Evolutionary conservation across 352 stramenopile species (phyloP), one percentile per base, ranked within the genome.

Genomic region (Phytophthora aleatoria): DNA sequence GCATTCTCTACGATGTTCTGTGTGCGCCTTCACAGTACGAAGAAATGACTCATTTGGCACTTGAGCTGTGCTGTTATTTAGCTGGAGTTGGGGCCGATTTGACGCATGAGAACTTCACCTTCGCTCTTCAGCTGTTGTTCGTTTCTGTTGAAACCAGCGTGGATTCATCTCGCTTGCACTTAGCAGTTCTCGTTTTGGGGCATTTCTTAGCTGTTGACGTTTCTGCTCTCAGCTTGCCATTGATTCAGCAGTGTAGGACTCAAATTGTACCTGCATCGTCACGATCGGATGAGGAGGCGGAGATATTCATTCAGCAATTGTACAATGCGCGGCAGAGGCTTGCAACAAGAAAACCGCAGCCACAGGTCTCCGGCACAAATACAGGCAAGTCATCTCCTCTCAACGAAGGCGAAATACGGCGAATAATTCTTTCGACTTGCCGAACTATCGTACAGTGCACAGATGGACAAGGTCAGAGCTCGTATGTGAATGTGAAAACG

Each of bases 31-130:
- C 62, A 6, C 71, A 79, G 44, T 61, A 76, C 20, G 47, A 76
- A 56, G 30, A 31, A 3, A 70, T 33, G 11, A 50, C 69, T 33
- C 16, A 67, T 15, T 48, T 74, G 9, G 64, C 65, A 26, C 44
- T 85, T 3, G 71, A 85, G 51, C 69, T 76, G 6, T 79, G 62
- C 44, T 83, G 68, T 35, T 74, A 69, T 38, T 44, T 85, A 26
- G 74, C 74, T 24, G 48, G 57, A 10, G 61, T 79, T n/a, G 63
- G 71, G 70, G 71, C 62, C 27, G 61, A 70, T 49, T 9, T 79
- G 5, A 6, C 24, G 1, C 30, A 67, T 3, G 48, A 58, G 24
- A 63, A 48, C 3, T 27, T 61, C 2, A 57, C 61, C 3, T 54
- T 61, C 26, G 65, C 73, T 3, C 27, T 81, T 11, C 63, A 83